Evolutionary conservation across 495 filamentous ascomycete genomes (phyloP).

Genomic region (Penicillium coffeae): DNA sequence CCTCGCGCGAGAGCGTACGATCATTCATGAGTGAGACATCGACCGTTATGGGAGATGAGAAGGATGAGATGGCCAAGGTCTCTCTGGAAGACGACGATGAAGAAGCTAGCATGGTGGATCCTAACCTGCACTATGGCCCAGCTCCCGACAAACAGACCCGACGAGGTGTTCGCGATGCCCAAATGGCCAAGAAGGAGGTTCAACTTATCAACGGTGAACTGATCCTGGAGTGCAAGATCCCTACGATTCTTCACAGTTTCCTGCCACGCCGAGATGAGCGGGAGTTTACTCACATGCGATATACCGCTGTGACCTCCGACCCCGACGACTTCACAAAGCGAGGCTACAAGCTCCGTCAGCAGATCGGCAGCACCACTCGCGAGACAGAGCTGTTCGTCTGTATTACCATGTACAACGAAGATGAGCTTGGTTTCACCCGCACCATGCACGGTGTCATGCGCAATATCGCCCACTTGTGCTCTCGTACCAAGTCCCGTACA

Average conservation of each 20-base stretch:
- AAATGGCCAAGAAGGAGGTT: slow-evolving; percentile 92
- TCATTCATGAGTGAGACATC: slow-evolving; percentile 63
- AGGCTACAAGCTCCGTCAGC: slow-evolving; percentile 95
- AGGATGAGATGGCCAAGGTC: slow-evolving; percentile 39
- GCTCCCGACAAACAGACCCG: slow-evolving; percentile 84
- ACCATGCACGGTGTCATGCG: slow-evolving; percentile 99
- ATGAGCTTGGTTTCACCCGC: slow-evolving; percentile 91
- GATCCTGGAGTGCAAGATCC: slow-evolving; percentile 97
- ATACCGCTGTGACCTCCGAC: slow-evolving; percentile 98
- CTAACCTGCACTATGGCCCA: slow-evolving; percentile 71
- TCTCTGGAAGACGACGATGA: slow-evolving; percentile 45
- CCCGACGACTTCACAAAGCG: slow-evolving; percentile 86
- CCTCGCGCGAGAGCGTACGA: slow-evolving; percentile 44
- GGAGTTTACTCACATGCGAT: slow-evolving; percentile 99
- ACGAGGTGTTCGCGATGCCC: slow-evolving; percentile 75
- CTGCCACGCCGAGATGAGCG: slow-evolving; percentile 85
- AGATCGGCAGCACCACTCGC: slow-evolving; percentile 75
- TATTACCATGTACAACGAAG: slow-evolving; percentile 98
- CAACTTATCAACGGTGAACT: slow-evolving; percentile 94
- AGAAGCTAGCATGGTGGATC: slow-evolving; percentile 36
- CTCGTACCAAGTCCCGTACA: slow-evolving; percentile 82
- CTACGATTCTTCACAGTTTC: slow-evolving; percentile 94
- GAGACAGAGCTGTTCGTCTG: slow-evolving; percentile 99
- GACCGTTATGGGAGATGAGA: slow-evolving; percentile 56
- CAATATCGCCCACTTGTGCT: slow-evolving; percentile 95